Conservation (phyloP, 805 yeast genomes). For the Candida railenensis region DNA sequence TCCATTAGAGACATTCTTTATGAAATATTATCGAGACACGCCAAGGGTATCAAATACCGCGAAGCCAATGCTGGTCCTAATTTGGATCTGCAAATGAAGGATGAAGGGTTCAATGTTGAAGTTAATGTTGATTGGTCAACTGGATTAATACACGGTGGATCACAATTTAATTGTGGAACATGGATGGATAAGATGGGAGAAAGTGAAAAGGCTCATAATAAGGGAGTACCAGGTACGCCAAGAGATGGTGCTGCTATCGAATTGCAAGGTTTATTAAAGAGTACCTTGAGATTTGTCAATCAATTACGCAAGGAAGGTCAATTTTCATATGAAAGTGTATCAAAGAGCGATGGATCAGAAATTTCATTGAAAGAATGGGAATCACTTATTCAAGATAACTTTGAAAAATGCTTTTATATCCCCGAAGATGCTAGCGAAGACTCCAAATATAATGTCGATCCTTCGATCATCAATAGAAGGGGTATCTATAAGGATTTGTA, state of each 20-base stretch:
- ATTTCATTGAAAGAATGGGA: slow-evolving; percentile 74
- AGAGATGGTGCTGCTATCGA: slow-evolving; percentile 97
- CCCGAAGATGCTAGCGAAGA: slow-evolving; percentile 70
- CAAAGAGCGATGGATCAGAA: slow-evolving; percentile 53
- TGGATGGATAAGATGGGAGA: slow-evolving; percentile 99
- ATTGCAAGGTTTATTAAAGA: slow-evolving; percentile 83
- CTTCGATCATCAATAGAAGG: slow-evolving; percentile 73
- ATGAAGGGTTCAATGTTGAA: slow-evolving; percentile 86
- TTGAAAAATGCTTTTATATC: slow-evolving; percentile 76
- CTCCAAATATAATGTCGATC: slow-evolving; percentile 55
- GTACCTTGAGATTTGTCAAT: slow-evolving; percentile 77
- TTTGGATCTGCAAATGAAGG: slow-evolving; percentile 88
- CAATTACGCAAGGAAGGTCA: slow-evolving; percentile 51
- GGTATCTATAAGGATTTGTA: slow-evolving; percentile 92
- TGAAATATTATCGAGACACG: slow-evolving; percentile 86
- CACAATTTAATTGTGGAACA: slow-evolving; percentile 92
- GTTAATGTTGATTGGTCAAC: slow-evolving; percentile 83
- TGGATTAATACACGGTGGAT: slow-evolving; percentile 89
- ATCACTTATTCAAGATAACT: slow-evolving; percentile 60
- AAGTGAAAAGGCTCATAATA: slow-evolving; percentile 73
- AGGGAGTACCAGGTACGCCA: slow-evolving; percentile 97
- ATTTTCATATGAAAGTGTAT: slow-evolving; percentile 60
- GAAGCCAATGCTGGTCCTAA: slow-evolving; percentile 94
- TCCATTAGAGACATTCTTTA: slow-evolving; percentile 74
- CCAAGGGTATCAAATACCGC: slow-evolving; percentile 79